Percentiles rank a stretch among this genome's conserved stretches.
Evolutionary conservation across 2,329 filamentous ascomycete species (phyloP).

Genomic region (Zasmidium citrigriseum): DNA sequence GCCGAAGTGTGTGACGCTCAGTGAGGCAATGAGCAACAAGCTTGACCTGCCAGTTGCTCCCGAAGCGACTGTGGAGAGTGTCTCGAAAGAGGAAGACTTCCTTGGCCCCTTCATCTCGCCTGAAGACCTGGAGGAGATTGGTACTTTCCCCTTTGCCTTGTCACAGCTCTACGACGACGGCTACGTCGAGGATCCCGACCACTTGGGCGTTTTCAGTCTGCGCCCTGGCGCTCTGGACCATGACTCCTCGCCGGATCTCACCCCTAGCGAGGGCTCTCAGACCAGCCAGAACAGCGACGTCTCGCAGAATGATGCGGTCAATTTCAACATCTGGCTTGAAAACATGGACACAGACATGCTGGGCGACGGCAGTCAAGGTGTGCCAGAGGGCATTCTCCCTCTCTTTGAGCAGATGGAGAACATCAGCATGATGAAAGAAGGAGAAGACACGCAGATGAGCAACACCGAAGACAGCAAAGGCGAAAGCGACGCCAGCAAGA

Average conservation of each 20-base stretch:
- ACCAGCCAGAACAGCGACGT: constrained; percentile 45
- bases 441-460: constrained; percentile 17
- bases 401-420: constrained; percentile 23
- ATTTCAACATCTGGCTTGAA: constrained; percentile 20
- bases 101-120: not conserved
- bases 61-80: constrained; percentile 2
- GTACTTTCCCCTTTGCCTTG: not conserved
- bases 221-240: constrained; percentile 20
- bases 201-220: constrained; percentile 11
- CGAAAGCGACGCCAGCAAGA: constrained; percentile 11
- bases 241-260: constrained; percentile 30
- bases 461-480: constrained; percentile 6
- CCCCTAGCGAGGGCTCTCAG: constrained; percentile 32
- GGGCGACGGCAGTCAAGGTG: constrained; percentile 18
- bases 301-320: constrained; percentile 32
- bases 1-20: constrained; percentile 30
- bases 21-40: constrained; percentile 32
- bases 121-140: constrained; percentile 8
- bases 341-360: constrained; percentile 18
- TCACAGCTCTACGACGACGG: not conserved
- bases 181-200: constrained; percentile 4
- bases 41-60: constrained; percentile 18
- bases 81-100: not conserved
- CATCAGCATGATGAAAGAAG: constrained; percentile 24
- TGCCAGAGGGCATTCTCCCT: constrained; percentile 20